phyloP scores from a whole-genome alignment of 176 grass and related monocot species.

The Thinopyrum elongatum region DNA sequence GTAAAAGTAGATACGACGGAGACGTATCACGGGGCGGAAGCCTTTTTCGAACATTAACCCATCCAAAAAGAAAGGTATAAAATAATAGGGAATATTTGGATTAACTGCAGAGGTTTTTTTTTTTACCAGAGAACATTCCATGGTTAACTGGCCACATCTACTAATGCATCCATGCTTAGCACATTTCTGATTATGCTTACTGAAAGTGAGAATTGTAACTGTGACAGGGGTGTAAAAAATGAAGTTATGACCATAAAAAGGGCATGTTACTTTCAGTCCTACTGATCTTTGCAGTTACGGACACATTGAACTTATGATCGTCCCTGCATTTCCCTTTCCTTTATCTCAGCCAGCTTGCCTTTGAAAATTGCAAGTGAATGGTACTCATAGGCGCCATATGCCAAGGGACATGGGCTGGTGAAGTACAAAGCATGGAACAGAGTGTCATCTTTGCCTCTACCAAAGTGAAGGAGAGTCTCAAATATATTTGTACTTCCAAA shows the following conservation, averaged over 20 bases:
- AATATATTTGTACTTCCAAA: not conserved
- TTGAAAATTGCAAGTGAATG: conserved; percentile 4
- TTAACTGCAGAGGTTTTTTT: not conserved
- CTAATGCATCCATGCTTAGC: not conserved
- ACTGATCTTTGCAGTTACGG: not conserved
- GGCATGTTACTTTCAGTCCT: not conserved
- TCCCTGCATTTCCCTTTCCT: not conserved
- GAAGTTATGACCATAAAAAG: not conserved
- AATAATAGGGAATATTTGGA: not conserved
- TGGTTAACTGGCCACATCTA: not conserved
- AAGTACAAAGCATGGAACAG: not conserved
- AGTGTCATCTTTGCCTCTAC: not conserved
- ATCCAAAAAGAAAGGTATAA: too few relatives aligned
- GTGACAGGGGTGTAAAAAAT: conserved; percentile 15
- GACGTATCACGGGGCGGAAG: too few relatives aligned
- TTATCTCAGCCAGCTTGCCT: too few relatives aligned
- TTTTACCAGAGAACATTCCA: not conserved
- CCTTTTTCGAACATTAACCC: too few relatives aligned
- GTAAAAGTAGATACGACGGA: too few relatives aligned
- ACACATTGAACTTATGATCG: not conserved
- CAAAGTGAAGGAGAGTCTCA: not conserved
- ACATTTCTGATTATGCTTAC: not conserved
- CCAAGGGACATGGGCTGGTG: not conserved
- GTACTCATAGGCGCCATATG: not conserved
- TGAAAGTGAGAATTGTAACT: not conserved